Percentiles rank a stretch among this genome's conserved stretches.
Conservation (phyloP, 139 green algal species). For the Pycnococcus provasolii region DNA sequence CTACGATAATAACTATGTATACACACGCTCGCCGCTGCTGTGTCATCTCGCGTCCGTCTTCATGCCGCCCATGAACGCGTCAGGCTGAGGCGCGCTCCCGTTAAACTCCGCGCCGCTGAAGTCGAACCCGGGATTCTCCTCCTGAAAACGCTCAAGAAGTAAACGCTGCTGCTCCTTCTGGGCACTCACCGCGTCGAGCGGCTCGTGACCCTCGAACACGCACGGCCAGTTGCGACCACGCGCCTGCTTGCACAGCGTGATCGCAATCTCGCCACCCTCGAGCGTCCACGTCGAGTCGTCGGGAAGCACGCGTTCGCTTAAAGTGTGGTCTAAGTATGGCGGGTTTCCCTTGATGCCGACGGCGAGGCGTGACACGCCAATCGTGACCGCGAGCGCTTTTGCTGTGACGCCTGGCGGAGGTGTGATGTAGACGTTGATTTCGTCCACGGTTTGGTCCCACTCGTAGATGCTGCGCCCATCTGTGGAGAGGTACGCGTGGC, state of each 20-base stretch:
- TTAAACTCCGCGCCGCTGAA: constrained; percentile 74
- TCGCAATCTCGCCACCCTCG: constrained; percentile 21
- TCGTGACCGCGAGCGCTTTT: constrained; percentile 25
- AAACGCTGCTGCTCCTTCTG: constrained; percentile 65
- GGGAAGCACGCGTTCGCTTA: constrained; percentile 46
- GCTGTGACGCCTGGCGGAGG: constrained; percentile 52
- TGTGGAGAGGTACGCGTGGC: constrained; percentile 41
- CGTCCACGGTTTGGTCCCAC: constrained; percentile 76
- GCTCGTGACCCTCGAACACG: constrained; percentile 57
- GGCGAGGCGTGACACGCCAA: constrained; percentile 43
- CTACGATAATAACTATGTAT: too few species aligned
- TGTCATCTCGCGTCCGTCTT: too few species aligned
- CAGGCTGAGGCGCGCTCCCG: constrained; percentile 60
- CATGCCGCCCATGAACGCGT: constrained; percentile 71
- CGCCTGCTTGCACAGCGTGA: constrained; percentile 62
- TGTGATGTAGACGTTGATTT: constrained; percentile 71
- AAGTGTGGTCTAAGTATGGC: constrained; percentile 67
- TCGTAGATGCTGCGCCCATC: constrained; percentile 60
- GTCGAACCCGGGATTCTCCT: constrained; percentile 88
- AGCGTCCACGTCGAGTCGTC: constrained; percentile 78
- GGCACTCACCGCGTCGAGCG: constrained; percentile 38
- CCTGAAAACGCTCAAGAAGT: constrained; percentile 77
- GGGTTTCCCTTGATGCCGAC: constrained; percentile 66
- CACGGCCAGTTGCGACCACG: constrained; percentile 56
- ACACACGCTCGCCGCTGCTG: too few species aligned